phyloP scores from a whole-genome alignment of 805 yeast genomes.

The Yarrowia keelungensis region DNA sequence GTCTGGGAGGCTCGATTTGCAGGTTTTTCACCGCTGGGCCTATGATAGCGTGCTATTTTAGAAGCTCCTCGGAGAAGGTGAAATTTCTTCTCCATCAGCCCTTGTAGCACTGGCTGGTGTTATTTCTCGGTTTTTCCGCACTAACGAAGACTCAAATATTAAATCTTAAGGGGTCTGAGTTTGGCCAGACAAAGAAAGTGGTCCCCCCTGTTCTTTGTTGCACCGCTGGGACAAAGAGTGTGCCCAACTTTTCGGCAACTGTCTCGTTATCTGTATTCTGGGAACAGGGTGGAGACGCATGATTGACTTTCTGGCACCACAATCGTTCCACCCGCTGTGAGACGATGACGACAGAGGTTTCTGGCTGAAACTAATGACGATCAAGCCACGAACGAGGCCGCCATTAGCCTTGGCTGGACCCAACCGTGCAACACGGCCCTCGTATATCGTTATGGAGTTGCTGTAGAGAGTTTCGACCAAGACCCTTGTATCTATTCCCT shows the following conservation, averaged over 20 bases:
- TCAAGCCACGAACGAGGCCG: constrained; percentile 6
- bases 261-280: constrained; percentile 1
- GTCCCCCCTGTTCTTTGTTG: constrained; percentile 31
- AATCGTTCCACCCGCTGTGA: constrained; percentile 10
- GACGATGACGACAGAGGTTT: constrained; percentile 7
- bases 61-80: background rate
- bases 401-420: too few relatives aligned
- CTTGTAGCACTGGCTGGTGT: too few relatives aligned
- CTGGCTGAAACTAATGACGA: constrained; percentile 11
- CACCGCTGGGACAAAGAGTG: background rate
- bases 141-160: background rate
- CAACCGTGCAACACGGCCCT: too few relatives aligned
- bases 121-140: constrained; percentile 29
- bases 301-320: constrained; percentile 28
- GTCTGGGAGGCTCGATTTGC: background rate
- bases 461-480: too few relatives aligned
- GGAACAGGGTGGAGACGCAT: constrained; percentile 21
- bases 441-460: too few relatives aligned
- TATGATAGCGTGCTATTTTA: background rate
- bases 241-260: constrained; percentile 21
- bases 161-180: background rate
- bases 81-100: too few relatives aligned
- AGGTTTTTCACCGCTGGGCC: background rate
- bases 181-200: background rate
- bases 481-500: too few relatives aligned